Evolutionary conservation across 371 early-diverging fungal species (phyloP).

Genomic region (Mucor indicus): DNA sequence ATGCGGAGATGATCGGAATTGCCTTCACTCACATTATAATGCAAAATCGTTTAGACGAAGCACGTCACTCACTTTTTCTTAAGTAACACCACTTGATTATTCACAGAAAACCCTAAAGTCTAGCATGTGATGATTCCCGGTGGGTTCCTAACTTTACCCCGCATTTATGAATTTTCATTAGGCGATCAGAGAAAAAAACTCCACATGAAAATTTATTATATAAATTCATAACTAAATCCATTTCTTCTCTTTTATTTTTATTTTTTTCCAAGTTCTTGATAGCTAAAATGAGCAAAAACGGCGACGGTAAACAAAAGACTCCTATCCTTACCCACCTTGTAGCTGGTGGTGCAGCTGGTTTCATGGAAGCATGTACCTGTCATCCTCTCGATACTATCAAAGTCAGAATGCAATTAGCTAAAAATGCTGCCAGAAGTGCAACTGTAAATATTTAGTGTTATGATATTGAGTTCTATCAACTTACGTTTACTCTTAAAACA

Average conservation of each 20-base stretch:
- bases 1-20: too few relatives aligned
- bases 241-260: slow-evolving; percentile 14
- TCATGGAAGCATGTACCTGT: slow-evolving; percentile 90
- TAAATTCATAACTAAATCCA: neutral
- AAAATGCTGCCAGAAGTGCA: slow-evolving; percentile 41
- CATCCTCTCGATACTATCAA: slow-evolving; percentile 99
- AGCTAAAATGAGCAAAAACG: slow-evolving; percentile 38
- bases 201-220: neutral
- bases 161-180: slow-evolving; percentile 15
- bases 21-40: too few relatives aligned
- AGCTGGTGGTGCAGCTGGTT: slow-evolving; percentile 93
- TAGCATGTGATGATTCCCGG: slow-evolving; percentile 25
- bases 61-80: too few relatives aligned
- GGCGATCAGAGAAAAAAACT: neutral
- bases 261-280: neutral
- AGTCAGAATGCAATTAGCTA: slow-evolving; percentile 87
- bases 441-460: slow-evolving; percentile 35
- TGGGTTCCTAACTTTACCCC: slow-evolving; percentile 23
- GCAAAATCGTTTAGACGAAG: too few relatives aligned
- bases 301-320: slow-evolving; percentile 31
- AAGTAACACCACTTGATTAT: too few relatives aligned
- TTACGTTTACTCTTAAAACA: neutral
- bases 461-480: too few relatives aligned
- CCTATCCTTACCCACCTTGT: slow-evolving; percentile 67
- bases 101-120: too few relatives aligned